Percentiles rank a stretch among this genome's conserved stretches.
Evolutionary conservation across 2,329 filamentous ascomycete genomes (phyloP).

Genomic region (Cercospora beticola): DNA sequence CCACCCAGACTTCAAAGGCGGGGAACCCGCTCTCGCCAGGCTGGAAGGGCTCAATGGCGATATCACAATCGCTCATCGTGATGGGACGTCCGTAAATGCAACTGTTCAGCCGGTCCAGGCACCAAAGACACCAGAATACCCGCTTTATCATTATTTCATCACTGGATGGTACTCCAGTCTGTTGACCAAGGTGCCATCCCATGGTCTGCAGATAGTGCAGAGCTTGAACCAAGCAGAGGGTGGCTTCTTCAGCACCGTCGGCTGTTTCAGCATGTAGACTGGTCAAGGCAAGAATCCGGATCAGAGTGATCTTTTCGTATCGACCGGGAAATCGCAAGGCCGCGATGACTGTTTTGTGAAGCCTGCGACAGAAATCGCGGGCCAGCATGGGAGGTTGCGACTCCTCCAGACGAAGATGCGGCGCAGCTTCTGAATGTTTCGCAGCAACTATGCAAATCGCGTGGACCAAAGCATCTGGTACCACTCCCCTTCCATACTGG

Average conservation of each 20-base stretch:
- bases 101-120: conserved; percentile 50
- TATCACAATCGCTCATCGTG: conserved; percentile 51
- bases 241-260: conserved; percentile 49
- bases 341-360: conserved; percentile 46
- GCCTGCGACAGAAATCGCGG: conserved; percentile 46
- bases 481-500: conserved; percentile 38
- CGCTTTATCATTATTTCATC: conserved; percentile 42
- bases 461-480: conserved; percentile 44
- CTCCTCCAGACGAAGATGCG: conserved; percentile 42
- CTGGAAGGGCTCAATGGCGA: conserved; percentile 45
- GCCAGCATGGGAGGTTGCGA: conserved; percentile 39
- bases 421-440: conserved; percentile 47
- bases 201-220: conserved; percentile 53
- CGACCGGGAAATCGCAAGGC: conserved; percentile 44
- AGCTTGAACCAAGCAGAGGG: conserved; percentile 45
- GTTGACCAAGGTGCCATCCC: conserved; percentile 46
- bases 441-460: conserved; percentile 51
- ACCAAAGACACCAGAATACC: conserved; percentile 53
- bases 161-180: conserved; percentile 22
- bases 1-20: conserved; percentile 51
- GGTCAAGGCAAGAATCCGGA: conserved; percentile 48
- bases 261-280: conserved; percentile 51
- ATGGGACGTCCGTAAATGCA: conserved; percentile 50
- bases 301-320: conserved; percentile 49
- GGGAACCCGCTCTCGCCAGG: conserved; percentile 47